A percentile compares a stretch with the other conserved stretches of the same genome.
Conservation (phyloP, 2,329 filamentous ascomycete genomes). For the Colletotrichum brevisporum region DNA sequence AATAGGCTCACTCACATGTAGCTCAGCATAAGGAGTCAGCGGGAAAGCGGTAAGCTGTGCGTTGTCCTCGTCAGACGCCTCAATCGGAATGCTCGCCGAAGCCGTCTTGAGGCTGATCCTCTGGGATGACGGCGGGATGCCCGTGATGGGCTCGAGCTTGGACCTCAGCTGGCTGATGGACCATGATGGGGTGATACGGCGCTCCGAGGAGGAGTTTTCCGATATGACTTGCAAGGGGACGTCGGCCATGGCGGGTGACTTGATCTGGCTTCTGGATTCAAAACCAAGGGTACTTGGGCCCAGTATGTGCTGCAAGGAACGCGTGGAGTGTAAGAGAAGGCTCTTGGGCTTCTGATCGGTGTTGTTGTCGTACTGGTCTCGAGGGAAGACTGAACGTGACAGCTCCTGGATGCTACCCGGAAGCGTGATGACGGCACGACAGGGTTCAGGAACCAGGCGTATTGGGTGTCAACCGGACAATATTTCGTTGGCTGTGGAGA, state of each 20-base stretch:
- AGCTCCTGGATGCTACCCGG: conserved; percentile 2
- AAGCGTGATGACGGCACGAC: neutral
- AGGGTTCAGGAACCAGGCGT: conserved; percentile 31
- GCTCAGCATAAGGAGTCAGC: conserved; percentile 81
- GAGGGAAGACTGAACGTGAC: conserved; percentile 13
- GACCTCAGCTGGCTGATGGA: conserved; percentile 85
- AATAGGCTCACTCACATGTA: conserved; percentile 75
- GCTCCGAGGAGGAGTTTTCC: conserved; percentile 85
- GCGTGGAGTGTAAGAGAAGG: conserved; percentile 40
- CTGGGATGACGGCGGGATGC: conserved; percentile 86
- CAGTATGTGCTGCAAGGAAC: conserved; percentile 42
- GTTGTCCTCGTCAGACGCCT: conserved; percentile 80
- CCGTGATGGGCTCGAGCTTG: conserved; percentile 93
- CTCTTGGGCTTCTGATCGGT: conserved; percentile 11
- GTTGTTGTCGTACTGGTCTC: neutral
- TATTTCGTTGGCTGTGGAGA: conserved; percentile 26
- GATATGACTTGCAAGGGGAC: conserved; percentile 82
- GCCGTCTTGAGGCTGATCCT: conserved; percentile 78
- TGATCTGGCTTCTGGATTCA: conserved; percentile 21
- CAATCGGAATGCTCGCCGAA: conserved; percentile 74
- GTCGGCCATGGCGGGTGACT: conserved; percentile 71
- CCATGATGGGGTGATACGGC: conserved; percentile 94
- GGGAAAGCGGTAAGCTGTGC: conserved; percentile 75
- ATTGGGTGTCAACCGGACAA: conserved; percentile 32
- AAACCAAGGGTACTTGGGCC: conserved; percentile 7